These are phyloP conservation scores for Candida sp. DNA, from an alignment of 1,139 yeast genomes.

Conservation along the genomic window DNA sequence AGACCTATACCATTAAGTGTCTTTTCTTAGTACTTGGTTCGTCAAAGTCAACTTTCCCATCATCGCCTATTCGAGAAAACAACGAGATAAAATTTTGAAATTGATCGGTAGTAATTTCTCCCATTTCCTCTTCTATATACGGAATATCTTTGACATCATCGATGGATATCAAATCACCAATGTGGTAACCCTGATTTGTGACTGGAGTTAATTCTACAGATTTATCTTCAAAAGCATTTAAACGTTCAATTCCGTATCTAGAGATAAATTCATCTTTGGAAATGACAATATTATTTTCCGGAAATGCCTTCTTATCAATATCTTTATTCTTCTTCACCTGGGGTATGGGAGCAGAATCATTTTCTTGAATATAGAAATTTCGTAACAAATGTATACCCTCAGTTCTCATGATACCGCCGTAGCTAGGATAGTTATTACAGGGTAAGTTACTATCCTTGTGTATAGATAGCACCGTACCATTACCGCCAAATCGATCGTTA, in stretches of 20 bases:
- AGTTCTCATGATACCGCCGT: conserved; percentile 75
- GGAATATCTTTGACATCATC: conserved; percentile 19
- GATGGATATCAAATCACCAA: conserved; percentile 17
- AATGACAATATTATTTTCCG: conserved; percentile 28
- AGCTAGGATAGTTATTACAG: conserved; percentile 47
- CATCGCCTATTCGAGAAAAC: conserved; percentile 26
- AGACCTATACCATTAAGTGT: too few relatives aligned
- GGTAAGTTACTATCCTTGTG: conserved; percentile 44
- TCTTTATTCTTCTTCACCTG: conserved; percentile 71
- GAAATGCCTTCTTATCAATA: conserved; percentile 66
- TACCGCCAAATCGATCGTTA: conserved; percentile 95
- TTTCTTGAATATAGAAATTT: conserved; percentile 81
- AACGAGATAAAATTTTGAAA: conserved; percentile 21
- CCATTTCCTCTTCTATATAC: conserved; percentile 13
- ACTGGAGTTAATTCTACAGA: conserved; percentile 30
- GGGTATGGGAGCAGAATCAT: conserved; percentile 81
- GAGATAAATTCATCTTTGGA: conserved; percentile 19
- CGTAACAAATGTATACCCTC: conserved; percentile 83
- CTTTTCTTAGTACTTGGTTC: background rate
- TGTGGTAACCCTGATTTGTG: conserved; percentile 20
- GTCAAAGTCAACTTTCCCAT: conserved; percentile 22
- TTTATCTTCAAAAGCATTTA: conserved; percentile 7
- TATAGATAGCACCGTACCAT: conserved; percentile 77
- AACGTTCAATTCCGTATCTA: conserved; percentile 26
- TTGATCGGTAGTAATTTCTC: conserved; percentile 15